phyloP scores from a whole-genome alignment of 768 basidiomycete species.

The Suillus plorans region DNA sequence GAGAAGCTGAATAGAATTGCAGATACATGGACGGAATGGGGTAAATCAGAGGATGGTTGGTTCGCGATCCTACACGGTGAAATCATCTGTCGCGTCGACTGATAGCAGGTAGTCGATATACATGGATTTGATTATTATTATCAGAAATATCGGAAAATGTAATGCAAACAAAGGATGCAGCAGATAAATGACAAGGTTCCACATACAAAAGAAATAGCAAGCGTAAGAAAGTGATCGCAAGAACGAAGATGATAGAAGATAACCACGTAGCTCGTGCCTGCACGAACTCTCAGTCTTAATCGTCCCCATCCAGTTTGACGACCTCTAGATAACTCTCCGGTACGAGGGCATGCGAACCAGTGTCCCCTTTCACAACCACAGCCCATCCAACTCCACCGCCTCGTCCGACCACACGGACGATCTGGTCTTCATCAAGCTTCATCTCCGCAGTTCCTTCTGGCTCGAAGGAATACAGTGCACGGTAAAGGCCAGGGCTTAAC shows the following conservation, averaged over 20 bases:
- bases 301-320: conserved; percentile 38
- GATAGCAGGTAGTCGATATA: background rate
- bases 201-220: conserved; percentile 9
- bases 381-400: conserved; percentile 85
- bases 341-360: conserved; percentile 64
- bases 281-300: conserved; percentile 12
- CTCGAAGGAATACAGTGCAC: conserved; percentile 75
- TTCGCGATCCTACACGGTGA: conserved; percentile 34
- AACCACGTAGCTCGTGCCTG: background rate
- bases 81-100: conserved; percentile 25
- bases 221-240: conserved; percentile 3
- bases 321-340: conserved; percentile 77
- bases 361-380: conserved; percentile 53
- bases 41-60: conserved; percentile 33
- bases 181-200: conserved; percentile 11
- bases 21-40: conserved; percentile 31
- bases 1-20: conserved; percentile 25
- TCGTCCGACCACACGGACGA: conserved; percentile 69
- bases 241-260: background rate
- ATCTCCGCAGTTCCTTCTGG: conserved; percentile 85
- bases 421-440: conserved; percentile 72
- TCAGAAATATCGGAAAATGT: background rate
- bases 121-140: background rate
- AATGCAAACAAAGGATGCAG: conserved; percentile 6
- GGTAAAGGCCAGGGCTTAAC: conserved; percentile 70